Evolutionary conservation across 805 yeast species (phyloP).

Genomic region (Metschnikowia drakensbergensis): DNA sequence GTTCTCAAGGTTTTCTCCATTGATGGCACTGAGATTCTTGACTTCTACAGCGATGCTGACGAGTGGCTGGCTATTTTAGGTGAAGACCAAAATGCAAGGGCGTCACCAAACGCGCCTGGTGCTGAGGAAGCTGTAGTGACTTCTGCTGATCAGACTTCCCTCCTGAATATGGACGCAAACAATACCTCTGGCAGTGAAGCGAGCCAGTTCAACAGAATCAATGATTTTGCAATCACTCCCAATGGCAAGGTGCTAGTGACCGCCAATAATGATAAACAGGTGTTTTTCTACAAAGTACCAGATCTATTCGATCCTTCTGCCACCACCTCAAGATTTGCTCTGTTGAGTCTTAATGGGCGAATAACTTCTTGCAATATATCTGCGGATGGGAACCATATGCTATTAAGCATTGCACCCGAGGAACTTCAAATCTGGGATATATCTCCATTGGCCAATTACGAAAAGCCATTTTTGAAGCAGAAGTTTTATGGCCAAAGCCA

Average conservation of each 20-base stretch:
- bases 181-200: slow-evolving; percentile 6
- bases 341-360: slow-evolving; percentile 51
- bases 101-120: neutral
- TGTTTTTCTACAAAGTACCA: slow-evolving; percentile 57
- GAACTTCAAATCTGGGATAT: slow-evolving; percentile 83
- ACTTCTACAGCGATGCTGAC: slow-evolving; percentile 37
- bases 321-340: slow-evolving; percentile 37
- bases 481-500: slow-evolving; percentile 73
- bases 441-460: slow-evolving; percentile 21
- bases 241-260: slow-evolving; percentile 61
- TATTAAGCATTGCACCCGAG: slow-evolving; percentile 67
- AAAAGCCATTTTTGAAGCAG: slow-evolving; percentile 51
- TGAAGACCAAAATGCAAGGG: slow-evolving; percentile 10
- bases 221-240: slow-evolving; percentile 63
- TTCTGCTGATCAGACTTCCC: slow-evolving; percentile 2
- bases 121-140: slow-evolving; percentile 6
- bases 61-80: slow-evolving; percentile 20
- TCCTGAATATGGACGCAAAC: neutral
- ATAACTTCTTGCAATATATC: slow-evolving; percentile 66
- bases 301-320: slow-evolving; percentile 30
- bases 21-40: slow-evolving; percentile 40
- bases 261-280: slow-evolving; percentile 58
- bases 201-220: slow-evolving; percentile 46
- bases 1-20: slow-evolving; percentile 40
- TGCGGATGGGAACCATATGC: slow-evolving; percentile 45